phyloP scores from a whole-genome alignment of 2,329 filamentous ascomycete species.

The Piedraia hortae region DNA sequence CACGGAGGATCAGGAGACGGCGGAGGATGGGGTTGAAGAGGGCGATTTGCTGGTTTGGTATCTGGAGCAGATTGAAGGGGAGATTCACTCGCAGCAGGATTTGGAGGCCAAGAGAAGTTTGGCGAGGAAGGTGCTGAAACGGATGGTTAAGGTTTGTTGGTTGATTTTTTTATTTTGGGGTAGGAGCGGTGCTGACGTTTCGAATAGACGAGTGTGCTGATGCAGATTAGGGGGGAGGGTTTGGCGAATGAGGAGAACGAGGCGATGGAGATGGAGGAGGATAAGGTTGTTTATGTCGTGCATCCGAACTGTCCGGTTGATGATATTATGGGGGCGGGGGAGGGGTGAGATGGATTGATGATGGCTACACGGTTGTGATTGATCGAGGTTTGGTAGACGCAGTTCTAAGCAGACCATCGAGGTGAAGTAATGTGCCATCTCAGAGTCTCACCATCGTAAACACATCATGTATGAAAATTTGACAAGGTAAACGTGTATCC shows the following conservation, averaged over 20 bases:
- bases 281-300: conserved; percentile 44
- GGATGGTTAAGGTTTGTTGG: conserved; percentile 67
- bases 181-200: conserved; percentile 1
- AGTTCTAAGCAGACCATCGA: too few species aligned
- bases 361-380: neutral
- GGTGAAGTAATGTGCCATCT: too few species aligned
- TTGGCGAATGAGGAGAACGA: conserved; percentile 38
- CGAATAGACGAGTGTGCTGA: conserved; percentile 28
- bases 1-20: conserved; percentile 49
- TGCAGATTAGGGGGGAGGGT: conserved; percentile 50
- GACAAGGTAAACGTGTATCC: too few species aligned
- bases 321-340: conserved; percentile 9
- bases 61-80: conserved; percentile 65
- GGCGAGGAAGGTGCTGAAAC: conserved; percentile 65
- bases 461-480: too few species aligned
- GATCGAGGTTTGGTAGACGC: neutral
- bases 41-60: conserved; percentile 71
- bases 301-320: conserved; percentile 87
- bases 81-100: conserved; percentile 56
- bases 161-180: conserved; percentile 1
- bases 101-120: conserved; percentile 46
- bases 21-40: conserved; percentile 60
- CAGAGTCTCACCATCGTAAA: too few species aligned
- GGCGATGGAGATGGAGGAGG: conserved; percentile 25
- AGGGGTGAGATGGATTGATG: too few species aligned